Conservation (phyloP, 2,329 filamentous ascomycete genomes). For the Truncatella angustata region DNA sequence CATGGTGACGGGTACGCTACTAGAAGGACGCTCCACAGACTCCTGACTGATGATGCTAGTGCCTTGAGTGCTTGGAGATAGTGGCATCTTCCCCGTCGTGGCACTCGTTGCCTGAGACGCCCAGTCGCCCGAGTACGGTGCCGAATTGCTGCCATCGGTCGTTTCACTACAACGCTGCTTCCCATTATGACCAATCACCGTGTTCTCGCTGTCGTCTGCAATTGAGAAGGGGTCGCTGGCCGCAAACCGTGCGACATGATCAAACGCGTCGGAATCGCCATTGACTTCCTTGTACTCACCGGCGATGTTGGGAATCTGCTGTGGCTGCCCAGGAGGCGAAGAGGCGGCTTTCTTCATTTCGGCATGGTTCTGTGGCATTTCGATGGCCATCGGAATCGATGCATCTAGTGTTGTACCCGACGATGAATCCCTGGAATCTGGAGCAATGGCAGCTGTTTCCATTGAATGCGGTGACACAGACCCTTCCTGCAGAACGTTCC, state of each 20-base stretch:
- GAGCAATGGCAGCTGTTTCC: slow-evolving; percentile 34
- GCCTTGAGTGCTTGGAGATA: slow-evolving; percentile 64
- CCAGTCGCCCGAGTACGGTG: slow-evolving; percentile 56
- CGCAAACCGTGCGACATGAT: slow-evolving; percentile 45
- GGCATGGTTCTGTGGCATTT: slow-evolving; percentile 21
- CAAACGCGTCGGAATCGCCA: slow-evolving; percentile 43
- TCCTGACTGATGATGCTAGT: slow-evolving; percentile 64
- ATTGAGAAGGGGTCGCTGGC: slow-evolving; percentile 48
- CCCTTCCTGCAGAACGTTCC: slow-evolving; percentile 36
- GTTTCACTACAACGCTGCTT: slow-evolving; percentile 60
- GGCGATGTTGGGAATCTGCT: slow-evolving; percentile 31
- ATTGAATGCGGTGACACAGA: slow-evolving; percentile 44
- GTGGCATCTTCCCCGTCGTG: slow-evolving; percentile 61
- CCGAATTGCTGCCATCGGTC: slow-evolving; percentile 58
- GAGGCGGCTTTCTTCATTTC: slow-evolving; percentile 24
- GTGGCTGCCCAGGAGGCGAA: slow-evolving; percentile 21
- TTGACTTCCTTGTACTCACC: slow-evolving; percentile 41
- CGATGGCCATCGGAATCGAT: slow-evolving; percentile 4
- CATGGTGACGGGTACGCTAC: slow-evolving; percentile 39
- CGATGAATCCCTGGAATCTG: slow-evolving; percentile 18
- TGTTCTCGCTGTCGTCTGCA: slow-evolving; percentile 35
- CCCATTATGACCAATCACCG: slow-evolving; percentile 30
- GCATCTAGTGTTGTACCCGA: slow-evolving; percentile 13
- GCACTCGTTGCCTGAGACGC: slow-evolving; percentile 62
- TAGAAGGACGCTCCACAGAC: slow-evolving; percentile 49